phyloP scores from a whole-genome alignment of 345 rosid species.

The Hibiscus syriacus region DNA sequence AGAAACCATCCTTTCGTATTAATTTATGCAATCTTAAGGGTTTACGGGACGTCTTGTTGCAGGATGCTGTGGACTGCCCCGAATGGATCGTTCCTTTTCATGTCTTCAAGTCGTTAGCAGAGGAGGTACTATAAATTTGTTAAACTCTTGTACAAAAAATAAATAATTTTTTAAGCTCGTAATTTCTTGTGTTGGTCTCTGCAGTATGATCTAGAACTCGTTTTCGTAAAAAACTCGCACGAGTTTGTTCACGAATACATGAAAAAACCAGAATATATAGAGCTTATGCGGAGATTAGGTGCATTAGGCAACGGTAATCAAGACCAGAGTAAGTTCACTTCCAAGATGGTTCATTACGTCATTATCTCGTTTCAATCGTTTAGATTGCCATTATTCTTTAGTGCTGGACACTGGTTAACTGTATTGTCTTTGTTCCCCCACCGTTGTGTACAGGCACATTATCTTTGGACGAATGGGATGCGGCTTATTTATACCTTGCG shows the following conservation, averaged over 20 bases:
- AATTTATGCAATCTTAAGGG: neutral
- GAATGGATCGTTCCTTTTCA: no score
- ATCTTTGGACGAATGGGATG: conserved; percentile 95
- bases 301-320: conserved; percentile 93
- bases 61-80: no score
- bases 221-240: no score
- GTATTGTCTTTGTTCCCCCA: no score
- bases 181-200: neutral
- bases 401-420: neutral
- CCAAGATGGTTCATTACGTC: neutral
- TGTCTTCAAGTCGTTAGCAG: no score
- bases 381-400: neutral
- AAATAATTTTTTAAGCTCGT: no score
- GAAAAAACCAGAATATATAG: conserved; percentile 64
- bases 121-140: no score
- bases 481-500: conserved; percentile 71
- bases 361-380: neutral
- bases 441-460: conserved; percentile 48
- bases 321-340: conserved; percentile 53
- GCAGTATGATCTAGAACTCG: conserved; percentile 92
- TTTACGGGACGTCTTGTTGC: no score
- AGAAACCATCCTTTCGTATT: no score
- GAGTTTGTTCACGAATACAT: conserved; percentile 75
- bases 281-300: conserved; percentile 85
- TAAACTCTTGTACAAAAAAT: no score